Evolutionary conservation across 192 early-diverging fungal species (phyloP), one percentile per base, ranked within the genome.

Genomic region (Diversispora epigaea): DNA sequence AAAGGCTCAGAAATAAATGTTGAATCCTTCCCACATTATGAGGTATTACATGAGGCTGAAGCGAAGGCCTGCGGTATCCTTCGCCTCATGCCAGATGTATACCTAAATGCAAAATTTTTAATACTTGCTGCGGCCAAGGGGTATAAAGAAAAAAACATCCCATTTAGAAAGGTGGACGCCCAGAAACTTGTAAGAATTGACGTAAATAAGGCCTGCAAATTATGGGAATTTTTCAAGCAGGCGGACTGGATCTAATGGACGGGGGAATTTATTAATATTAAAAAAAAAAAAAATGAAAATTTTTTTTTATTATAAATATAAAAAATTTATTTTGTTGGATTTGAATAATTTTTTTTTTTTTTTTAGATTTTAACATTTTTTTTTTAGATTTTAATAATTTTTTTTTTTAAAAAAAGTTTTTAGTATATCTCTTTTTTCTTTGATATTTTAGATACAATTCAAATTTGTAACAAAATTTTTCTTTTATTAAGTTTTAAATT

Each of bases 91-190:
- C 94, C 94, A 4, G 88, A 87, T 25, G 89, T 91, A 78, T 97
- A 95, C 77, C 83, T 97, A 6, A 80, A 87, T 22, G 92, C 94
- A 76, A 96, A 95, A 78, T 78, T 84, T 10, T 89, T 87, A 43
- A 83, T 97, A 69, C 86, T 97, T 21, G 62, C 82, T 11, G 92
- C 89, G 3, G 84, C 88, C 6, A 77, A 76, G 5, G 82, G 85
- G 32, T 82, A 81, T 67, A 71, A 64, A 39, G 61, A 71, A 58
- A 71, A 68, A 45, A 71, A 77, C 5, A 75, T 68, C 1, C 80
- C 86, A 8, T 96, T 96, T 80, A 91, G 91, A 72, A 98, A 98
- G 79, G 88, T 92, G 62, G 95, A 95, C 77, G 96, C 96, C 4
- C 94, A 98, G 83, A 89, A 89, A 55, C 83, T 94, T 71, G 95